Evolutionary conservation across 345 rosid species (phyloP).

Genomic region (Brassica napus): DNA sequence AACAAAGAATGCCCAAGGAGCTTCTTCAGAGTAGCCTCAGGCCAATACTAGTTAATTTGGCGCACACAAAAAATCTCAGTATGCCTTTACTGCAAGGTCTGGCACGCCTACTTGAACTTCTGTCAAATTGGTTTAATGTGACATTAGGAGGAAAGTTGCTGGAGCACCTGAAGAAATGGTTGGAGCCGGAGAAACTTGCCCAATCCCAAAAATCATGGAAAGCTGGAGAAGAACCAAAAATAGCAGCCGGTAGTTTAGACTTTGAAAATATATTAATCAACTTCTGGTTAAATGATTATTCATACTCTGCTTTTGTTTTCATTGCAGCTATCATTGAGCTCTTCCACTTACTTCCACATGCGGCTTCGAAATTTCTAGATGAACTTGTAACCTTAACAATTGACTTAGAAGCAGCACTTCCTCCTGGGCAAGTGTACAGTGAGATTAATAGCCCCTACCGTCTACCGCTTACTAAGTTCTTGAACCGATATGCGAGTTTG

Average conservation of each 20-base stretch:
- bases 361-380: background rate
- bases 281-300: background rate
- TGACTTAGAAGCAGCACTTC: background rate
- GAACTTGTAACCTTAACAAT: background rate
- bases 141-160: slow-evolving; percentile 93
- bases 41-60: slow-evolving; percentile 94
- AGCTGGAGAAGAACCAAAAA: slow-evolving; percentile 97
- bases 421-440: slow-evolving; percentile 1
- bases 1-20: slow-evolving; percentile 97
- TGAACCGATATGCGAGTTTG: background rate
- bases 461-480: background rate
- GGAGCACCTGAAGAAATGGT: slow-evolving; percentile 97
- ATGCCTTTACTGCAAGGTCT: slow-evolving; percentile 97
- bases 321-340: background rate
- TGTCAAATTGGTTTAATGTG: slow-evolving; percentile 96
- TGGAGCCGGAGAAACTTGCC: slow-evolving; percentile 95
- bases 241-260: slow-evolving; percentile 73
- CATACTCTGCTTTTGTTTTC: background rate
- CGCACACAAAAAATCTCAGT: slow-evolving; percentile 95
- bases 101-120: slow-evolving; percentile 93
- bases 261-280: background rate
- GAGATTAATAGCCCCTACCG: slow-evolving; percentile 1
- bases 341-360: slow-evolving; percentile 1
- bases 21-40: slow-evolving; percentile 97
- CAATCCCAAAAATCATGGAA: slow-evolving; percentile 93